phyloP scores from a whole-genome alignment of 129 eudicot species.

The Artemisia tridentata region DNA sequence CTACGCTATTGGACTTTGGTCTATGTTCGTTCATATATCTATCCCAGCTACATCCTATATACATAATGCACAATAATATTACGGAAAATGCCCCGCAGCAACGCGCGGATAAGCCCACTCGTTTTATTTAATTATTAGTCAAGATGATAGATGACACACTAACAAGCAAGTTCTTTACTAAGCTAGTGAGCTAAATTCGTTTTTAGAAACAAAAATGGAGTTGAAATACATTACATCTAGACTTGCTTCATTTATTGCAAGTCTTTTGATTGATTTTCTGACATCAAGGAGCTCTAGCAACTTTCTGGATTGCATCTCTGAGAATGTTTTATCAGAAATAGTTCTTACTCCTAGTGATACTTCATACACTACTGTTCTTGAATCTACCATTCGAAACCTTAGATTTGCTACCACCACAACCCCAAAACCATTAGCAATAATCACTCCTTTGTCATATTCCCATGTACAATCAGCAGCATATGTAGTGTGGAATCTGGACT shows the following conservation, averaged over 20 bases:
- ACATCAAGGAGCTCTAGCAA: neutral
- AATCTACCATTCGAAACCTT: neutral
- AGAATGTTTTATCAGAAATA: neutral
- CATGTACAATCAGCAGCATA: neutral
- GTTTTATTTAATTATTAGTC: too few species aligned
- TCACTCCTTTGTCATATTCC: constrained; percentile 11
- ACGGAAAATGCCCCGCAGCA: too few species aligned
- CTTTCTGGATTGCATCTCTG: constrained; percentile 4
- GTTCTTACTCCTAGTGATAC: neutral
- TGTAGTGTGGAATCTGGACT: neutral
- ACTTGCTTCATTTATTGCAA: neutral
- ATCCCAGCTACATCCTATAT: too few species aligned
- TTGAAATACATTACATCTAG: neutral
- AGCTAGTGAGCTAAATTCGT: too few species aligned
- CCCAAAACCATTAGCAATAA: neutral
- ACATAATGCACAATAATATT: too few species aligned
- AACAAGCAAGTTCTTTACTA: too few species aligned
- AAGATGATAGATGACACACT: too few species aligned
- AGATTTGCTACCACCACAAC: neutral
- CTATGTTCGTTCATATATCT: too few species aligned
- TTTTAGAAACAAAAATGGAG: constrained; percentile 14
- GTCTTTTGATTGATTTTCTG: neutral
- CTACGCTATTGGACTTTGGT: too few species aligned
- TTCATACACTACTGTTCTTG: neutral
- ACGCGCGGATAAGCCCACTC: too few species aligned